Evolutionary conservation across 441 rosid species (phyloP).

Genomic region (Gossypium gossypioides): DNA sequence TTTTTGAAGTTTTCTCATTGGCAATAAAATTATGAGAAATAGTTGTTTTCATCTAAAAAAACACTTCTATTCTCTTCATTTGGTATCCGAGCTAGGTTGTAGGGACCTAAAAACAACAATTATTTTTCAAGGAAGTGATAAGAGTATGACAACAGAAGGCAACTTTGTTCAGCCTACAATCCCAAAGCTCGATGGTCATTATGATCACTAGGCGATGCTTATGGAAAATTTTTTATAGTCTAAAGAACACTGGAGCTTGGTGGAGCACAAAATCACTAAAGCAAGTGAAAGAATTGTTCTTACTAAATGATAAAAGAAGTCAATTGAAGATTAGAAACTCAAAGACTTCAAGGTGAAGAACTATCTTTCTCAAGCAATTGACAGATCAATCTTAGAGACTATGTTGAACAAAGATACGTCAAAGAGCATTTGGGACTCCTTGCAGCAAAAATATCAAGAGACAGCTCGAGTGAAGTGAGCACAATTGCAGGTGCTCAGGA

Average conservation of each 20-base stretch:
- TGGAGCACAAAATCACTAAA: not conserved
- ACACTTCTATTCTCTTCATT: no score
- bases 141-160: not conserved
- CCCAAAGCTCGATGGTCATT: not conserved
- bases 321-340: not conserved
- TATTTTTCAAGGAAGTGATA: no score
- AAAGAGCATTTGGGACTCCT: not conserved
- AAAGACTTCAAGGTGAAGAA: not conserved
- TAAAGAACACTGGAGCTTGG: not conserved
- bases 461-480: no score
- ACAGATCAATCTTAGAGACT: not conserved
- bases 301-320: not conserved
- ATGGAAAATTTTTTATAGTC: not conserved
- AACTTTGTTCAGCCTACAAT: not conserved
- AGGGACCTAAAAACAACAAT: no score
- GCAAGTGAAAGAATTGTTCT: not conserved
- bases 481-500: no score
- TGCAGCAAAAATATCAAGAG: not conserved
- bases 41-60: no score
- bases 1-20: no score
- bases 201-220: not conserved
- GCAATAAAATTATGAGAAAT: no score
- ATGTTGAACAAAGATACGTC: not conserved
- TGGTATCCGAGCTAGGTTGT: no score
- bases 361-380: not conserved